phyloP scores from a whole-genome alignment of 192 early-diverging fungal genomes.

The Coemansia interrupta region DNA sequence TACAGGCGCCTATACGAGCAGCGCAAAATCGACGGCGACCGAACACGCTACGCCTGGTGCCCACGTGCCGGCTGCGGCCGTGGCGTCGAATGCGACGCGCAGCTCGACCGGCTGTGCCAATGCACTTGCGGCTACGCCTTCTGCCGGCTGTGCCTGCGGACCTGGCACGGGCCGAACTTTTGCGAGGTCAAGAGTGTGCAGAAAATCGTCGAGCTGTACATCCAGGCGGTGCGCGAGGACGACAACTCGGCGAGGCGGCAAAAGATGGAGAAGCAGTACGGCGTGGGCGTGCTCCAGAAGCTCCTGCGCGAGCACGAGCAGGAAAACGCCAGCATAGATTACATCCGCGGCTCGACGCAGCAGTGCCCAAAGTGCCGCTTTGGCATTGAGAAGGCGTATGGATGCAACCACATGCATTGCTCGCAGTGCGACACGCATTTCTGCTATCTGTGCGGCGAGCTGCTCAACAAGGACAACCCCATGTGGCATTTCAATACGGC shows the following conservation, averaged over 20 bases:
- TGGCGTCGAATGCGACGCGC: slow-evolving; percentile 6
- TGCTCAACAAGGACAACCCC: slow-evolving; percentile 5
- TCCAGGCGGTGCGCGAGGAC: not conserved
- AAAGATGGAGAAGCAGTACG: slow-evolving; percentile 17
- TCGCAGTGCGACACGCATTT: slow-evolving; percentile 21
- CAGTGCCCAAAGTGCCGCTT: slow-evolving; percentile 20
- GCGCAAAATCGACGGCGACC: slow-evolving; percentile 13
- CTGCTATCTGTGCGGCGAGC: slow-evolving; percentile 25
- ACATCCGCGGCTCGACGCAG: slow-evolving; percentile 1
- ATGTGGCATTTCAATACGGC: slow-evolving; percentile 11
- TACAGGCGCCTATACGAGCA: slow-evolving; percentile 7
- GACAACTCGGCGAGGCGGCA: not conserved
- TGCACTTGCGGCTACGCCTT: slow-evolving; percentile 23
- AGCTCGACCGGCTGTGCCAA: slow-evolving; percentile 3
- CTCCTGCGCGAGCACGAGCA: slow-evolving; percentile 7
- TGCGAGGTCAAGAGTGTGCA: slow-evolving; percentile 10
- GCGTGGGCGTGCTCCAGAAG: not conserved
- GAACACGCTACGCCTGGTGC: slow-evolving; percentile 15
- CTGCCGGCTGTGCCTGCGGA: slow-evolving; percentile 18
- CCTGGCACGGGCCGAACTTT: slow-evolving; percentile 24
- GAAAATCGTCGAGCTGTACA: slow-evolving; percentile 10
- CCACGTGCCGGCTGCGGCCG: slow-evolving; percentile 15
- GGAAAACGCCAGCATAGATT: not conserved
- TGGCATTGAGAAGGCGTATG: slow-evolving; percentile 18
- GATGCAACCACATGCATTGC: slow-evolving; percentile 34